Evolutionary conservation across 257 asterid species (phyloP), one percentile per base, ranked within the genome.

Genomic region (Parsonsia alboflavescens): DNA sequence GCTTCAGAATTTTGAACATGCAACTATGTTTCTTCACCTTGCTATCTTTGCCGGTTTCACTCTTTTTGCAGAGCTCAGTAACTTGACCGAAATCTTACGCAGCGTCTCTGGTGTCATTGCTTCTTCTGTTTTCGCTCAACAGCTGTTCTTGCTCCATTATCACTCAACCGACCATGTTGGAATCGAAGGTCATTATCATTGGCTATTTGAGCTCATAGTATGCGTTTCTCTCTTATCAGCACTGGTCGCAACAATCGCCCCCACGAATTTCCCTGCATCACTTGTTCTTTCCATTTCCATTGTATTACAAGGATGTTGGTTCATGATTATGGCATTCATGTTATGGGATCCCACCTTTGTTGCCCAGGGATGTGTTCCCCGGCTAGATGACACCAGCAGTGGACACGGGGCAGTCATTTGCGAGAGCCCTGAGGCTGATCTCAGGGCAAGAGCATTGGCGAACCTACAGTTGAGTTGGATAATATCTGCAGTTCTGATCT

Each of bases 391-490:
- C 64, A 72, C 36, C 75, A 54, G 73, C 73, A 19, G 11, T 48
- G 22, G 65, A 69, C 84, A 68, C 3, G 93, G 93, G 45, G 96
- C 90, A 0, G 85, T 93, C 9, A 70, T 84, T 3, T 93, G 97
- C 74, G 83, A 74, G 68, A 80, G 80, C 28, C 71, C 77, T 9
- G 89, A 81, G 81, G 90, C 87, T 2, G 88, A 80, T 54, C 70
- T 66, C 68, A 77, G 96, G 87, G 97, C 97, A 0, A 83, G 86
- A 77, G 96, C 98, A 1, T 61, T 88, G 84, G 93, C 97, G 0
- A 93, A 93, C 82, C 74, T 93, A 86, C 98, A 90, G 28, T 86
- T 93, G 75, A 90, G 98, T 81, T 93, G 96, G 98, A 82, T 88
- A 57, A 57, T 89, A 42, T 84, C 90, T 66, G 85, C 84, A 41